Evolutionary conservation across 192 early-diverging fungal species (phyloP).

Genomic region (Umbelopsis sp.): DNA sequence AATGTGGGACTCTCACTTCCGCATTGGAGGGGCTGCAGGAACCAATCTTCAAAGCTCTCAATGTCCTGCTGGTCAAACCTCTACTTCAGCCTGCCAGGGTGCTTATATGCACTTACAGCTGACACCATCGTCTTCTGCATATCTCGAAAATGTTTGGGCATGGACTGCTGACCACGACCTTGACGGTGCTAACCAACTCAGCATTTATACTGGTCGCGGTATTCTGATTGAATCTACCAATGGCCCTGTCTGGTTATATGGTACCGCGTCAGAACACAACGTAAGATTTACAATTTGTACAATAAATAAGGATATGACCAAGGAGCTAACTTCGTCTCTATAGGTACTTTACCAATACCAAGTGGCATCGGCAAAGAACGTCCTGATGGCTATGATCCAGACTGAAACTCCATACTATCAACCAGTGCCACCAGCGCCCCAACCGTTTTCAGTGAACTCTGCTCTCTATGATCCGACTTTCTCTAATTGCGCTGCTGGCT

Average conservation of each 20-base stretch:
- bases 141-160: slow-evolving; percentile 46
- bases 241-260: slow-evolving; percentile 41
- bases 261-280: slow-evolving; percentile 44
- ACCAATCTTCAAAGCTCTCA: slow-evolving; percentile 24
- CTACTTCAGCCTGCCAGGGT: slow-evolving; percentile 22
- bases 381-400: slow-evolving; percentile 43
- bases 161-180: slow-evolving; percentile 51
- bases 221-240: slow-evolving; percentile 34
- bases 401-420: slow-evolving; percentile 49
- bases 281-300: not conserved
- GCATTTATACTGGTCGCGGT: slow-evolving; percentile 45
- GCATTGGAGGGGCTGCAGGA: slow-evolving; percentile 42
- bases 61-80: slow-evolving; percentile 16
- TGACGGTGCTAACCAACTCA: slow-evolving; percentile 29
- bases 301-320: too few species aligned
- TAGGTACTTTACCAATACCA: slow-evolving; percentile 43
- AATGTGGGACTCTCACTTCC: slow-evolving; percentile 47
- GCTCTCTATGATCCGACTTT: not conserved
- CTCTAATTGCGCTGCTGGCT: slow-evolving; percentile 14
- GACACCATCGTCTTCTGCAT: slow-evolving; percentile 34
- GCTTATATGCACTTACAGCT: slow-evolving; percentile 32
- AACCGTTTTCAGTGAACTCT: slow-evolving; percentile 26
- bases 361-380: slow-evolving; percentile 31
- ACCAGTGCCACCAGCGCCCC: slow-evolving; percentile 27
- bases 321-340: too few species aligned